Evolutionary conservation across 306 rosid genomes (phyloP).

Genomic region (Gastrolobium villosum): DNA sequence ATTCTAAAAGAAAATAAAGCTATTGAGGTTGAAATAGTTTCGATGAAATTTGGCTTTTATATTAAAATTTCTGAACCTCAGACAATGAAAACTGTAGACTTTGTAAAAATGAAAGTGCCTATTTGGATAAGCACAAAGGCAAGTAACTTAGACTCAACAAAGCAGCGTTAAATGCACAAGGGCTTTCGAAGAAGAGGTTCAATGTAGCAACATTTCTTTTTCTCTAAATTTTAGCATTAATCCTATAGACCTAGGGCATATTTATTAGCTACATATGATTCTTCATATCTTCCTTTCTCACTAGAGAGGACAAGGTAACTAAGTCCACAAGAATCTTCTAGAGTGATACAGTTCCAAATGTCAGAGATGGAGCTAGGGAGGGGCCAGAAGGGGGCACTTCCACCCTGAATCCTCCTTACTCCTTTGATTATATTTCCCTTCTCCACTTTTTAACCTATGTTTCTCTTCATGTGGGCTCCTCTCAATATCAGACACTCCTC

Average conservation of each 20-base stretch:
- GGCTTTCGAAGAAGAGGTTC: slow-evolving; percentile 36
- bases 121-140: neutral
- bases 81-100: slow-evolving; percentile 8
- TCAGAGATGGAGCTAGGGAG: neutral
- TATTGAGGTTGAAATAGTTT: slow-evolving; percentile 5
- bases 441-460: slow-evolving; percentile 1
- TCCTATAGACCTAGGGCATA: neutral
- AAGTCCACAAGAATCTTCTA: slow-evolving; percentile 25
- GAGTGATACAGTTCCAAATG: neutral
- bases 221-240: slow-evolving; percentile 11
- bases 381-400: neutral
- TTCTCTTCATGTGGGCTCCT: slow-evolving; percentile 5
- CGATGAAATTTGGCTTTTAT: neutral
- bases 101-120: slow-evolving; percentile 1
- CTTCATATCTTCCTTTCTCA: neutral
- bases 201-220: slow-evolving; percentile 19
- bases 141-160: slow-evolving; percentile 6
- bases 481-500: neutral
- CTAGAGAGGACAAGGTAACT: neutral
- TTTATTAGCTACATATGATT: neutral
- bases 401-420: neutral
- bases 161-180: neutral
- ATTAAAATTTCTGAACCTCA: slow-evolving; percentile 33
- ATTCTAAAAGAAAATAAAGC: slow-evolving; percentile 10
- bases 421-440: neutral